These are phyloP conservation scores for Nitzschia putrida DNA, from an alignment of 108 stramenopile species.

Conservation along the genomic window DNA sequence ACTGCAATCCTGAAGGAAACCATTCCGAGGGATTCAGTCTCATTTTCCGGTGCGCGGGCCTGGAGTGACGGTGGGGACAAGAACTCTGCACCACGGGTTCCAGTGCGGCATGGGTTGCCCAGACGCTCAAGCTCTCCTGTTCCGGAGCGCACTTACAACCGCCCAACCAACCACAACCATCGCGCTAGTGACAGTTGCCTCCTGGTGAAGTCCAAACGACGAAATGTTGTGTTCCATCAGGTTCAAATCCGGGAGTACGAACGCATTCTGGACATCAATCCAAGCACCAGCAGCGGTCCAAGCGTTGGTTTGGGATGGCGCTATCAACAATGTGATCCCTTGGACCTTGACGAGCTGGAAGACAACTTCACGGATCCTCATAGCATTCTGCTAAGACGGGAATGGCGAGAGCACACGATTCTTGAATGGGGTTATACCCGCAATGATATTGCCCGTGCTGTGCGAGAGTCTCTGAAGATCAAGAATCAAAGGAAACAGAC, in stretches of 20 bases:
- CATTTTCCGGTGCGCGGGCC: neutral
- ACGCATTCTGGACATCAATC: conserved; percentile 59
- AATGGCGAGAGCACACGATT: conserved; percentile 54
- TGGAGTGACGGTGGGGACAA: conserved; percentile 4
- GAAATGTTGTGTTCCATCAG: conserved; percentile 31
- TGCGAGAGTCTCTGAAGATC: conserved; percentile 47
- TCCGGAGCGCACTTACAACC: no score
- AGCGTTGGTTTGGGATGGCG: conserved; percentile 67
- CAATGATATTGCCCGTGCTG: conserved; percentile 48
- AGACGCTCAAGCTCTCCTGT: neutral
- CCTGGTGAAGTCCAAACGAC: neutral
- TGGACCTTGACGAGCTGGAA: conserved; percentile 11
- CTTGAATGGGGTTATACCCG: conserved; percentile 48
- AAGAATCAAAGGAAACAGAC: conserved; percentile 64
- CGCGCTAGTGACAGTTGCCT: no score
- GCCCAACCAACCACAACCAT: no score
- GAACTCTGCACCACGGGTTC: conserved; percentile 7
- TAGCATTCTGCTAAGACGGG: conserved; percentile 31
- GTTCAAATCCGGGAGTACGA: conserved; percentile 55
- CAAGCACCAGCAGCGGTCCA: conserved; percentile 60
- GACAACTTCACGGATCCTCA: neutral
- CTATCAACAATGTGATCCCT: conserved; percentile 29
- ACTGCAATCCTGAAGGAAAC: no score
- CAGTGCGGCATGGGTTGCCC: neutral
- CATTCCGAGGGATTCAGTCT: no score